Percentiles rank a stretch among this genome's conserved stretches.
Evolutionary conservation across 192 early-diverging fungal species (phyloP).

Genomic region (Coemansia aciculifera): DNA sequence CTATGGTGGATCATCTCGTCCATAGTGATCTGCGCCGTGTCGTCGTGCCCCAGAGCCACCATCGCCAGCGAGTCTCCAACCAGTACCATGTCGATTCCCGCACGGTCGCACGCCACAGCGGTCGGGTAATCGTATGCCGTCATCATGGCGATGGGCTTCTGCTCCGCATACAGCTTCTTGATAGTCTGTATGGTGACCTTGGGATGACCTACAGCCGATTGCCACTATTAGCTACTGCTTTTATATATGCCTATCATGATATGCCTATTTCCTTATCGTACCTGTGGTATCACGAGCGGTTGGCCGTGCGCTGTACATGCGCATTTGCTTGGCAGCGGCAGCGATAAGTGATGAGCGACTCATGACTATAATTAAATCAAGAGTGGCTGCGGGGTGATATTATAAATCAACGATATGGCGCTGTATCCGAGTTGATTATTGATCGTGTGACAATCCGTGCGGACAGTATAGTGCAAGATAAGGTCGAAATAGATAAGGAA

Average conservation of each 20-base stretch:
- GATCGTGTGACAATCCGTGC: neutral
- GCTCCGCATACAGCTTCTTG: constrained; percentile 65
- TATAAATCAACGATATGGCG: constrained; percentile 16
- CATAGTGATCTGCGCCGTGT: constrained; percentile 82
- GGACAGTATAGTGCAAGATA: neutral
- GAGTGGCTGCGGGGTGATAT: neutral
- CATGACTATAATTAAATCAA: constrained; percentile 8
- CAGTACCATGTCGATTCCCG: constrained; percentile 83
- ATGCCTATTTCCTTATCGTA: neutral
- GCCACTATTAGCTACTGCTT: neutral
- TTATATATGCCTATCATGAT: neutral
- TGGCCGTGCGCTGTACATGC: constrained; percentile 48
- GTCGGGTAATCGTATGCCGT: constrained; percentile 98
- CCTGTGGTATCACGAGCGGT: constrained; percentile 17
- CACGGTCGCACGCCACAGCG: constrained; percentile 75
- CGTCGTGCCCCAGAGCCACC: constrained; percentile 90
- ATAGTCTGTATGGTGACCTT: constrained; percentile 91
- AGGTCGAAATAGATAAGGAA: constrained; percentile 6
- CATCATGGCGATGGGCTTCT: constrained; percentile 87
- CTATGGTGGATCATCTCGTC: constrained; percentile 98
- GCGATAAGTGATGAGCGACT: constrained; percentile 6
- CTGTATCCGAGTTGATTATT: constrained; percentile 21
- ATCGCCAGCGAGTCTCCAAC: constrained; percentile 97
- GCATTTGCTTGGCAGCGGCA: neutral
- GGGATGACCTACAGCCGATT: constrained; percentile 25